Conservation (phyloP, 305 asterid species). For the Galium porrigens region DNA sequence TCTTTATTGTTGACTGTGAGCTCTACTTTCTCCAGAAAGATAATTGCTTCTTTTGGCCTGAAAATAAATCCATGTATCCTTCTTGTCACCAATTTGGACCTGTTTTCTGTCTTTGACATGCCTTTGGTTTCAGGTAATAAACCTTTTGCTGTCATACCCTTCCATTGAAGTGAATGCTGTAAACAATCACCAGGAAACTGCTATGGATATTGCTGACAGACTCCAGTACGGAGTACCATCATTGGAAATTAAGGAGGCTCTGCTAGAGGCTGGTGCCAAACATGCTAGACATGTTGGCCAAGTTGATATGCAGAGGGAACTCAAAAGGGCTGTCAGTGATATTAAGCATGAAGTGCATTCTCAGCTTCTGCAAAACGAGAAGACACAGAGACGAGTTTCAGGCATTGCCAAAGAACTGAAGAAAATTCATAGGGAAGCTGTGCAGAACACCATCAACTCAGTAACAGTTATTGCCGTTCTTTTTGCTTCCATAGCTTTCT, state of each 20-base stretch:
- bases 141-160: conserved; percentile 42
- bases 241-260: conserved; percentile 54
- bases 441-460: conserved; percentile 79
- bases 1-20: not conserved
- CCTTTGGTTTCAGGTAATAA: conserved; percentile 48
- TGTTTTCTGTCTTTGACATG: conserved; percentile 11
- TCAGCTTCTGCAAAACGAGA: conserved; percentile 80
- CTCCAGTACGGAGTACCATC: conserved; percentile 65
- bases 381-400: conserved; percentile 75
- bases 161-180: conserved; percentile 63
- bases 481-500: conserved; percentile 88
- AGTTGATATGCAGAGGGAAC: conserved; percentile 61
- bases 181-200: conserved; percentile 65
- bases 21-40: not conserved
- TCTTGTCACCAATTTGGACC: not conserved
- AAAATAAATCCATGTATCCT: not conserved
- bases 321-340: conserved; percentile 88
- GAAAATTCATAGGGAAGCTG: conserved; percentile 86
- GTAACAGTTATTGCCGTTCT: conserved; percentile 86
- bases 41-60: not conserved
- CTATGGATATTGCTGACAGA: conserved; percentile 91
- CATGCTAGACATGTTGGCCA: conserved; percentile 57
- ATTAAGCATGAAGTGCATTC: conserved; percentile 88
- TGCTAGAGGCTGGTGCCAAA: conserved; percentile 74
- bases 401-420: conserved; percentile 90